phyloP scores from a whole-genome alignment of 805 yeast species.

The Pichia insulana region DNA sequence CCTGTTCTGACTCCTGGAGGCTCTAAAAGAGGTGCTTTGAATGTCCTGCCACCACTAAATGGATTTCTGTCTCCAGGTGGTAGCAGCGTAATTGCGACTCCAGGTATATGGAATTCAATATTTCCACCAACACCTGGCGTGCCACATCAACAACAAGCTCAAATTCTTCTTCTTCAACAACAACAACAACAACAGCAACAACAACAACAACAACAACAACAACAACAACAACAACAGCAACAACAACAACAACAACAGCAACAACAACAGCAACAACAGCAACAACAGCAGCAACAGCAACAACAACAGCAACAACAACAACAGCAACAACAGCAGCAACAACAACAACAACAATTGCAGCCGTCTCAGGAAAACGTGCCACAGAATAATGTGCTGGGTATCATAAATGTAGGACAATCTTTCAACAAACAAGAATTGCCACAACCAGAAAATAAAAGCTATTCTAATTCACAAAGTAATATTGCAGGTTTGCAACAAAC shows the following conservation, averaged over 20 bases:
- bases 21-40: conserved; percentile 27
- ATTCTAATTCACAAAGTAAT: not conserved
- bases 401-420: no score
- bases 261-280: conserved; percentile 4
- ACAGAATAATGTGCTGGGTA: no score
- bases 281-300: not conserved
- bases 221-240: not conserved
- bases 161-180: not conserved
- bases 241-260: conserved; percentile 6
- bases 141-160: conserved; percentile 2
- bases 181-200: conserved; percentile 6
- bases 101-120: conserved; percentile 44
- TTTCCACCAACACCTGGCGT: conserved; percentile 26
- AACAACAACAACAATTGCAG: conserved; percentile 6
- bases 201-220: conserved; percentile 4
- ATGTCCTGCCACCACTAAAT: conserved; percentile 39
- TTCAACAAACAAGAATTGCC: no score
- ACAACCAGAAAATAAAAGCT: conserved; percentile 5
- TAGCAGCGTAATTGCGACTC: conserved; percentile 40
- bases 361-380: no score
- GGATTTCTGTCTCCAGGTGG: conserved; percentile 38
- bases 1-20: conserved; percentile 50
- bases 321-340: conserved; percentile 7
- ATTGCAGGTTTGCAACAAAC: conserved; percentile 2
- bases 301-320: not conserved